A percentile compares a stretch with the other conserved stretches of the same genome.
Evolutionary conservation across 2,329 filamentous ascomycete species (phyloP).

Genomic region (Beauveria rudraprayagi): DNA sequence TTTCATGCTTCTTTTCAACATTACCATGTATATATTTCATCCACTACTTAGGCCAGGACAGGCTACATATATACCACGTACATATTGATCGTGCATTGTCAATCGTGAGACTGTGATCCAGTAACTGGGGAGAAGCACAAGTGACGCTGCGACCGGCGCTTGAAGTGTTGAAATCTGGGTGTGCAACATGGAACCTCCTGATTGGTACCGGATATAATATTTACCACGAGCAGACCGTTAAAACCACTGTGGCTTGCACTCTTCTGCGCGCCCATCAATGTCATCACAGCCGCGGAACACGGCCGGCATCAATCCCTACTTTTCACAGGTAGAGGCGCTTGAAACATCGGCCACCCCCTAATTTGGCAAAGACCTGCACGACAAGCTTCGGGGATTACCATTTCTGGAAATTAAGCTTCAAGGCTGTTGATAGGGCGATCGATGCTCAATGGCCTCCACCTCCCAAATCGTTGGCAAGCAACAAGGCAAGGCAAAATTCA

Average conservation of each 20-base stretch:
- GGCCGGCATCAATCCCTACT: no score
- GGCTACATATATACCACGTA: background rate
- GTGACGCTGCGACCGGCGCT: no score
- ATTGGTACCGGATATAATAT: no score
- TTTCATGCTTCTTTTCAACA: background rate
- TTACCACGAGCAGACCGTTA: no score
- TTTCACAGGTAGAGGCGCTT: no score
- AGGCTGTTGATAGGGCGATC: background rate
- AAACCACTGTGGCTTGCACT: no score
- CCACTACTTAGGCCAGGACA: no score
- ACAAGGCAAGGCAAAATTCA: background rate
- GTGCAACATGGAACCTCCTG: no score
- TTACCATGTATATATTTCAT: background rate
- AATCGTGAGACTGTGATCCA: background rate
- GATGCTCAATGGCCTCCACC: background rate
- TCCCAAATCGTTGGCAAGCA: background rate
- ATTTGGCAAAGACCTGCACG: background rate
- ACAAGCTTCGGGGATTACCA: background rate
- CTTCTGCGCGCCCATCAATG: no score
- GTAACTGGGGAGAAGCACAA: no score
- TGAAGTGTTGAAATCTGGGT: no score
- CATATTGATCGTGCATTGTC: background rate
- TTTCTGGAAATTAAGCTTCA: background rate
- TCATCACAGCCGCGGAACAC: no score
- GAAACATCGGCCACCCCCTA: background rate